A percentile compares a stretch with the other conserved stretches of the same genome.
These are phyloP conservation scores for Leishmania amazonensis DNA, from an alignment of 208 protist genomes.

Conservation along the genomic window DNA sequence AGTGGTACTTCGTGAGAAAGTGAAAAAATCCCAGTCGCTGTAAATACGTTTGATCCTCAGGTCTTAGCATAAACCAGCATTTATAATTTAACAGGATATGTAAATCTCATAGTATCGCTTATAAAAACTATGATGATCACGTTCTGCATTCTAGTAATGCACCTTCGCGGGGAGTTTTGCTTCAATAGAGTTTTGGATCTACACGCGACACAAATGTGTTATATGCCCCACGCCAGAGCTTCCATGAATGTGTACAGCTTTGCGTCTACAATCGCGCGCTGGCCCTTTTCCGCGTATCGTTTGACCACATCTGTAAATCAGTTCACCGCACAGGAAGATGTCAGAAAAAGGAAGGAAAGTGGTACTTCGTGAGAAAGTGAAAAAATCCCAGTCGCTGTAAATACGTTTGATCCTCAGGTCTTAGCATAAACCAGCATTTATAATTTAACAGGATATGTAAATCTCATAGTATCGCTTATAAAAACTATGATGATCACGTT, in stretches of 20 bases:
- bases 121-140: background rate
- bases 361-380: background rate
- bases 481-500: background rate
- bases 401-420: background rate
- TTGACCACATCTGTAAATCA: constrained; percentile 26
- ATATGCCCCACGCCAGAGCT: constrained; percentile 13
- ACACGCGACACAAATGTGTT: background rate
- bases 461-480: background rate
- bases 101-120: background rate
- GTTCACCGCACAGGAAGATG: background rate
- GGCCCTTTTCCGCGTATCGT: constrained; percentile 24
- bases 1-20: background rate
- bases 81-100: background rate
- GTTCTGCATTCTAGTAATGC: background rate
- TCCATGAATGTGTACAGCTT: constrained; percentile 71
- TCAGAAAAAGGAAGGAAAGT: background rate
- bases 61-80: background rate
- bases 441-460: background rate
- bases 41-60: background rate
- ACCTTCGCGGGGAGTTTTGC: background rate
- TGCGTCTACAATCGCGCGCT: constrained; percentile 58
- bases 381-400: background rate
- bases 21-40: background rate
- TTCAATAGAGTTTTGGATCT: background rate
- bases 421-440: background rate